Conservation (phyloP, 176 grass and related monocot species). For the Oryza coarctata region DNA sequence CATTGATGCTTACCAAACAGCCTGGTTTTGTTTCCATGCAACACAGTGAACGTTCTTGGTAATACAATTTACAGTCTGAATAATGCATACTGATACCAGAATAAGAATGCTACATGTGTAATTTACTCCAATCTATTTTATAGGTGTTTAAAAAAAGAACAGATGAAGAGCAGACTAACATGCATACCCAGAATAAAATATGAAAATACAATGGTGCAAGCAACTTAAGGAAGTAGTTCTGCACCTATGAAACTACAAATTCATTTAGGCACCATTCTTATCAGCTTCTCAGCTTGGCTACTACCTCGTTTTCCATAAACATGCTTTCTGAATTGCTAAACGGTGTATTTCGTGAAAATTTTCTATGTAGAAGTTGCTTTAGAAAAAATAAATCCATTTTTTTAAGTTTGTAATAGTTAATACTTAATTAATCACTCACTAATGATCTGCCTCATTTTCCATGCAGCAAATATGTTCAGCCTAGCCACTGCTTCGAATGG, state of each 20-base stretch:
- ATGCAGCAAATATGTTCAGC: too few species aligned
- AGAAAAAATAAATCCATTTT: too few species aligned
- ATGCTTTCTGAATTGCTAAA: too few species aligned
- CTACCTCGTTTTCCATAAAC: too few species aligned
- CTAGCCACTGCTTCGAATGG: too few species aligned
- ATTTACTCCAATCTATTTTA: background rate
- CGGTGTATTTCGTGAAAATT: too few species aligned
- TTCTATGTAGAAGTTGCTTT: too few species aligned
- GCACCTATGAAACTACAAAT: constrained; percentile 22
- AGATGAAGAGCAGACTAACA: background rate
- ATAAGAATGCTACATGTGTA: background rate
- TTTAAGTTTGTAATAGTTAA: too few species aligned
- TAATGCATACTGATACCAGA: background rate
- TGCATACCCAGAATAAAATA: constrained; percentile 1
- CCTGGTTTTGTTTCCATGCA: background rate
- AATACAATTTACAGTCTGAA: constrained; percentile 15
- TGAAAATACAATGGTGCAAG: background rate
- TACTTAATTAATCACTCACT: too few species aligned
- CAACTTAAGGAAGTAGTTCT: background rate
- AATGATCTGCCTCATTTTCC: too few species aligned
- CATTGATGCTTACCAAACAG: background rate
- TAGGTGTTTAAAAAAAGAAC: background rate
- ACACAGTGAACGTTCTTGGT: background rate
- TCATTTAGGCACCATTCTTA: too few species aligned
- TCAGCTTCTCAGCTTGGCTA: too few species aligned